phyloP scores from a whole-genome alignment of 345 rosid species.

The Linum lewisii region DNA sequence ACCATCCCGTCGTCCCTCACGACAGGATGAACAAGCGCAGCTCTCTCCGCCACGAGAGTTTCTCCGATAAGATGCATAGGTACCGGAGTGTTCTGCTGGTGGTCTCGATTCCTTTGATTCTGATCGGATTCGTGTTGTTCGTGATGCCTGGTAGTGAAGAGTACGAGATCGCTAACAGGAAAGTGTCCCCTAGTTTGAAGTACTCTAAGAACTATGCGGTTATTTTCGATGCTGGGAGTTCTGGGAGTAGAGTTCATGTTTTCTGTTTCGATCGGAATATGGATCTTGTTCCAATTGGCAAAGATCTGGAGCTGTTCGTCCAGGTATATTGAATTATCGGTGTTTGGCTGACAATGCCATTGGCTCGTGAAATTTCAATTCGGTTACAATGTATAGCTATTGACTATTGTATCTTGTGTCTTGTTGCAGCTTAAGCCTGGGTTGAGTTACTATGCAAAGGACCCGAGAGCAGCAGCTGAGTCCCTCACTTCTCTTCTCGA shows the following conservation, averaged over 20 bases:
- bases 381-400: not conserved
- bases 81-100: conserved; percentile 52
- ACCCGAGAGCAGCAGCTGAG: conserved; percentile 61
- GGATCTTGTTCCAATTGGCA: conserved; percentile 88
- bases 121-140: conserved; percentile 49
- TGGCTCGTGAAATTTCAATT: not conserved
- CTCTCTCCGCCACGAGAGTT: conserved; percentile 35
- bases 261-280: conserved; percentile 73
- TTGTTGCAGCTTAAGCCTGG: conserved; percentile 62
- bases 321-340: conserved; percentile 30
- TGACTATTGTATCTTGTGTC: conserved; percentile 13
- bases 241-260: conserved; percentile 95
- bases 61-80: conserved; percentile 72
- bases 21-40: conserved; percentile 57
- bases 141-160: conserved; percentile 50
- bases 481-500: conserved; percentile 65
- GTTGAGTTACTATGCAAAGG: conserved; percentile 69
- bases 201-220: conserved; percentile 53
- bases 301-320: conserved; percentile 75
- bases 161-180: conserved; percentile 35
- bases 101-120: conserved; percentile 54
- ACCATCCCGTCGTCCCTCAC: conserved; percentile 21
- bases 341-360: not conserved
- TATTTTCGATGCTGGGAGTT: conserved; percentile 89
- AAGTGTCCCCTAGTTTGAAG: conserved; percentile 32